Evolutionary conservation across 2,329 filamentous ascomycete species (phyloP).

Genomic region (Calonectria pseudoreteaudii): DNA sequence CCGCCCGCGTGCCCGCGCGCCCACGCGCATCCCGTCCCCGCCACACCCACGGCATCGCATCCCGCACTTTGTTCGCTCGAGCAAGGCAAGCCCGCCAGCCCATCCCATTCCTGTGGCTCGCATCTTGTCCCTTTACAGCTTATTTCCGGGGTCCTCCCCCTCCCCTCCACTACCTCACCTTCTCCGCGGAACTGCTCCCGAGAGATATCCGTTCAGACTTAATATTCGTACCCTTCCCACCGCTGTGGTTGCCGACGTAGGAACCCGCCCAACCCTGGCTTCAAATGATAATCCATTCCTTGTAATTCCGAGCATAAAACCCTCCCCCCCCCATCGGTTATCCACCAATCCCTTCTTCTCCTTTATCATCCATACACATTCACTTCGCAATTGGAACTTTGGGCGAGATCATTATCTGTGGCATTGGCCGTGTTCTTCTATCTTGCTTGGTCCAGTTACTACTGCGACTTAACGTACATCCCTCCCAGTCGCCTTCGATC

Average conservation of each 20-base stretch:
- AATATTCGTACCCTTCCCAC: not conserved
- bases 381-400: not conserved
- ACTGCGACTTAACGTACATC: conserved; percentile 9
- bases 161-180: not conserved
- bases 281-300: not conserved
- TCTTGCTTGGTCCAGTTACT: not conserved
- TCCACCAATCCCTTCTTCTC: not conserved
- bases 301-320: conserved; percentile 2
- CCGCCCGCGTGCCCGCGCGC: not conserved
- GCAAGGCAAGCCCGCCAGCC: not conserved
- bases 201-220: conserved; percentile 16
- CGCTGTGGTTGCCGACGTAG: conserved; percentile 17
- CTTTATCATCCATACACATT: not conserved
- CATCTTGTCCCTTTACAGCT: not conserved
- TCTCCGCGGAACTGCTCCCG: conserved; percentile 37
- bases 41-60: not conserved
- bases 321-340: not conserved
- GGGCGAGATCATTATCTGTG: conserved; percentile 15
- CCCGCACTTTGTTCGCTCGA: not conserved
- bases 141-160: not conserved
- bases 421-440: conserved; percentile 19
- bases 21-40: conserved; percentile 11
- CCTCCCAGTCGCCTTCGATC: not conserved
- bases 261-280: conserved; percentile 14
- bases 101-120: not conserved